Evolutionary conservation across 345 rosid species (phyloP).

Genomic region (Draba incana): DNA sequence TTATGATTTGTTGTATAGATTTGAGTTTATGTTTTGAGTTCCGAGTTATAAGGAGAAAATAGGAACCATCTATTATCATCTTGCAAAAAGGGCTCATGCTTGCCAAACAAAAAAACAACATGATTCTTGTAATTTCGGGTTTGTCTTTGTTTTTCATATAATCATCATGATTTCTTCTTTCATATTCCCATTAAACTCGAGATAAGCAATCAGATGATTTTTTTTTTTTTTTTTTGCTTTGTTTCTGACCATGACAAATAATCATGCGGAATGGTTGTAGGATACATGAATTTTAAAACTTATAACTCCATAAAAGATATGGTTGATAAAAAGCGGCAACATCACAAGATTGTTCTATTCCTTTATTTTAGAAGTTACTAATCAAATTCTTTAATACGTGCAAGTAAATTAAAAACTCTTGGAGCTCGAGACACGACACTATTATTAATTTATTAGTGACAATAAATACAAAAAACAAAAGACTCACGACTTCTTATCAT

Average conservation of each 20-base stretch:
- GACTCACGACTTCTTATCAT: conserved; percentile 17
- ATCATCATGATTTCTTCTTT: conserved; percentile 28
- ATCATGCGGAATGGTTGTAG: not conserved
- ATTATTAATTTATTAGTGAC: conserved; percentile 16
- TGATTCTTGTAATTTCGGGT: conserved; percentile 34
- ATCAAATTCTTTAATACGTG: conserved; percentile 6
- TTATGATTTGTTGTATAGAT: conserved; percentile 42
- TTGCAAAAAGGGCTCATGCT: conserved; percentile 22
- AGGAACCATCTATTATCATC: conserved; percentile 18
- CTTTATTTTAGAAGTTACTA: not conserved
- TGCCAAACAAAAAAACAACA: not conserved
- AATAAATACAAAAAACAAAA: not conserved
- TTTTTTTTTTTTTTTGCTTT: not conserved
- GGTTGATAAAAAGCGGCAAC: not conserved
- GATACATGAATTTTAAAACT: not conserved
- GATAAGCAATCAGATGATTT: conserved; percentile 5
- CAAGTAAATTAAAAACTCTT: conserved; percentile 24
- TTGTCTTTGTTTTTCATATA: conserved; percentile 25
- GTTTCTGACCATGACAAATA: not conserved
- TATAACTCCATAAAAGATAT: not conserved
- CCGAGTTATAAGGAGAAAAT: conserved; percentile 29
- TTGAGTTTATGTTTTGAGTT: conserved; percentile 33
- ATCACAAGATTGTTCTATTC: conserved; percentile 1
- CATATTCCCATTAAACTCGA: conserved; percentile 25
- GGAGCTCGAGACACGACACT: conserved; percentile 22